Evolutionary conservation across 2,329 filamentous ascomycete species (phyloP).

Genomic region (Phyllosticta citribraziliensis): DNA sequence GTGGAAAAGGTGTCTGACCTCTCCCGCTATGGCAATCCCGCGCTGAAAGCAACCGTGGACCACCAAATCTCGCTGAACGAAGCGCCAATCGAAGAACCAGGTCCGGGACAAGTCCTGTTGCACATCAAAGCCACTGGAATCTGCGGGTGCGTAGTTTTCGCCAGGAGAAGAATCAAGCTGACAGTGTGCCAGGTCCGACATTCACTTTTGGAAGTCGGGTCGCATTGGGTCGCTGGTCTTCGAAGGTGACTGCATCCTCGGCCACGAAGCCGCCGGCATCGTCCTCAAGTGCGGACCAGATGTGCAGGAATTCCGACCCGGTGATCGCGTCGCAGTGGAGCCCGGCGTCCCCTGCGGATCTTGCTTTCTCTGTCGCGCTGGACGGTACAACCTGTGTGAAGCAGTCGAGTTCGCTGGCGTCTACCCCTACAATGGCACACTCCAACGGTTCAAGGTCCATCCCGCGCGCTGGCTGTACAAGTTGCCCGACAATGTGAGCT

Average conservation of each 20-base stretch:
- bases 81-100: constrained; percentile 47
- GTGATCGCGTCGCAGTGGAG: constrained; percentile 58
- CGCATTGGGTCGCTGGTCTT: constrained; percentile 54
- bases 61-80: constrained; percentile 48
- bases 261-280: constrained; percentile 54
- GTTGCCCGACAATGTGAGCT: constrained; percentile 47
- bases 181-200: constrained; percentile 43
- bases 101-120: constrained; percentile 45
- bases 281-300: constrained; percentile 48
- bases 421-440: constrained; percentile 50
- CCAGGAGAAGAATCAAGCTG: not conserved
- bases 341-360: constrained; percentile 53
- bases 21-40: constrained; percentile 36
- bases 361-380: constrained; percentile 50
- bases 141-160: constrained; percentile 41
- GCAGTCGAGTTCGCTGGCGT: constrained; percentile 53
- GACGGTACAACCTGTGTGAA: constrained; percentile 55
- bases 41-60: constrained; percentile 50
- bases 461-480: constrained; percentile 44
- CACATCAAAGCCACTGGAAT: constrained; percentile 56
- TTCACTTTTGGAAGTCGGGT: constrained; percentile 59
- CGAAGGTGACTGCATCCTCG: constrained; percentile 54
- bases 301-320: constrained; percentile 42
- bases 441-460: constrained; percentile 53
- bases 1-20: not conserved